Conservation (phyloP, 192 early-diverging fungal species). For the Neocallimastix lanati region DNA sequence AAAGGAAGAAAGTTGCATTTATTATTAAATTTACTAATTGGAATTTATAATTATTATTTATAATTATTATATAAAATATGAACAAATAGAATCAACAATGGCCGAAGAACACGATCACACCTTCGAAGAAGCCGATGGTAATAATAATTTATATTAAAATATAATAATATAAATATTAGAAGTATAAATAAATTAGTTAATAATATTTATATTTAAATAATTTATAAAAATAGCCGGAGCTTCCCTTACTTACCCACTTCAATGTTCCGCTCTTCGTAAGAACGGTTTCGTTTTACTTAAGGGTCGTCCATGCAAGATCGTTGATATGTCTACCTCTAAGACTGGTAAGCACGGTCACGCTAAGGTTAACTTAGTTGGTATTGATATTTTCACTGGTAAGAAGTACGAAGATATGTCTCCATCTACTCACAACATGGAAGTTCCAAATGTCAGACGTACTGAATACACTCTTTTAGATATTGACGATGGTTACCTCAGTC, state of each 20-base stretch:
- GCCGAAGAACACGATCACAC: not conserved
- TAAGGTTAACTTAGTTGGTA: slow-evolving; percentile 89
- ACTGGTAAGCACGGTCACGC: slow-evolving; percentile 99
- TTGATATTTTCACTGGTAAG: slow-evolving; percentile 95
- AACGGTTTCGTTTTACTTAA: slow-evolving; percentile 95
- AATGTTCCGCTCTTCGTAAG: slow-evolving; percentile 99
- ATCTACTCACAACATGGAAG: slow-evolving; percentile 99
- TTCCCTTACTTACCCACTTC: slow-evolving; percentile 87
- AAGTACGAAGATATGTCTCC: slow-evolving; percentile 99
- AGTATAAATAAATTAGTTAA: too few species aligned
- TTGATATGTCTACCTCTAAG: slow-evolving; percentile 99
- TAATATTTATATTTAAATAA: too few species aligned
- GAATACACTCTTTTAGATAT: slow-evolving; percentile 77
- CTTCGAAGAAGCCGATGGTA: not conserved
- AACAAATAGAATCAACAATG: not conserved
- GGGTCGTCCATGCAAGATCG: slow-evolving; percentile 98
- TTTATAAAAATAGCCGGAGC: slow-evolving; percentile 39
- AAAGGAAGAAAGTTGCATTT: too few species aligned
- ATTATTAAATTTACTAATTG: too few species aligned
- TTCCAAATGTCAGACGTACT: slow-evolving; percentile 73
- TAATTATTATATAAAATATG: too few species aligned
- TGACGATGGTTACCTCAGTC: slow-evolving; percentile 75
- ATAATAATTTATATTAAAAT: too few species aligned
- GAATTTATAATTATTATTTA: too few species aligned
- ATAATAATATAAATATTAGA: too few species aligned